A percentile compares a stretch with the other conserved stretches of the same genome.
Conservation (phyloP, 2,329 filamentous ascomycete genomes). For the Huntiella omanensis region DNA sequence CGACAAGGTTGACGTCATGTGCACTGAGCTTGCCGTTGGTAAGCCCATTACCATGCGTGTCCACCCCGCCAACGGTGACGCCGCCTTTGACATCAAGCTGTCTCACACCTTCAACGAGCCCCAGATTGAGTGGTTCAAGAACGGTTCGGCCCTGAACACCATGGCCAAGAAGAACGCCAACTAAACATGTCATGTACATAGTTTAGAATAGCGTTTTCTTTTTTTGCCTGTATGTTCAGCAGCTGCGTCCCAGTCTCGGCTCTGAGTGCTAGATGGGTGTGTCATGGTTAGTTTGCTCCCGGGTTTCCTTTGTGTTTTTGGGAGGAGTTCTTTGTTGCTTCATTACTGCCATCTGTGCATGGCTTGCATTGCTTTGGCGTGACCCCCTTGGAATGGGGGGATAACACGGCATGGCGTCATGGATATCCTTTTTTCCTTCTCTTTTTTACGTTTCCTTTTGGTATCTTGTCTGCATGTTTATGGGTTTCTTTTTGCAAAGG, state of each 20-base stretch:
- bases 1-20: conserved; percentile 75
- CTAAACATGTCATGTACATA: conserved; percentile 12
- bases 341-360: not conserved
- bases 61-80: conserved; percentile 65
- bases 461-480: not conserved
- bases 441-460: conserved; percentile 1
- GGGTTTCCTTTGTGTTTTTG: not conserved
- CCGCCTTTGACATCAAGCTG: conserved; percentile 64
- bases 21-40: conserved; percentile 78
- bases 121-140: conserved; percentile 98
- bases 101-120: conserved; percentile 95
- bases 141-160: conserved; percentile 91
- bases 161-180: conserved; percentile 55
- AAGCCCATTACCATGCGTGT: conserved; percentile 84
- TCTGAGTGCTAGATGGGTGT: not conserved
- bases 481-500: conserved; percentile 3
- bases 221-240: not conserved
- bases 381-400: not conserved
- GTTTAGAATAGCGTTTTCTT: not conserved
- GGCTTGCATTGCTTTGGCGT: conserved; percentile 3
- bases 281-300: not conserved
- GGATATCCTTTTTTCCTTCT: conserved; percentile 4
- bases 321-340: not conserved
- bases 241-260: not conserved
- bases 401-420: conserved; percentile 5